Evolutionary conservation across 495 filamentous ascomycete genomes (phyloP), one percentile per base, ranked within the genome.

Genomic region (Schizothecium vesticola): DNA sequence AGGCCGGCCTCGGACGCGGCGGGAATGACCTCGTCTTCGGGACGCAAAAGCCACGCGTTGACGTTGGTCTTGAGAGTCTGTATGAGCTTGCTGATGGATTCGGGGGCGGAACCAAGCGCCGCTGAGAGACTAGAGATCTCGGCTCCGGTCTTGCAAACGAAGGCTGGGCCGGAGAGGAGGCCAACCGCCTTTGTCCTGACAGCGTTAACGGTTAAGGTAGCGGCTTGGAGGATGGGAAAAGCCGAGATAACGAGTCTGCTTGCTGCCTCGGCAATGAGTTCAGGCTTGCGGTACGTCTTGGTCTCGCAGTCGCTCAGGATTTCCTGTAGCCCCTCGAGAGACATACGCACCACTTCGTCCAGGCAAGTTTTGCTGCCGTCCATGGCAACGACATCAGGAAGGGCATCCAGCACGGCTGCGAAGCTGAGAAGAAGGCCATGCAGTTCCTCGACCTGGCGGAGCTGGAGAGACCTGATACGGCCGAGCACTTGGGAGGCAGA

Each of bases 341-440:
- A 69, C 31, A 70, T 26, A 1, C 56, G 58, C 21, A 72, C 66
- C 59, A 78, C 67, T 22, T 65, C 24, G n/a, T 69, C 70, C 10
- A 67, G 25, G 4, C 29, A 24, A 21, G 9, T 8, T 16, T 59
- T 24, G 61, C 61, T 23, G 12, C 28, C 36, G n/a, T 43, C 7
- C 21, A 65, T 31, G 43, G 22, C 64, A 31, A 56, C 64, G 3
- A 69, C 59, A 6, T 12, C 63, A 13, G 80, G 80, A n/a, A 83
- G 65, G 3, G 76, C 68, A 55, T 83, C 75, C 1, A 85, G 66
- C 1, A 84, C 71, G 3, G 81, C 76, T 1, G 87, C 84, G 29
- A 91, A 78, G 56, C 86, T 84, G n/a, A 91, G 73, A 21, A 91
- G 72, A 33, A 90, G 85, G 1, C 90, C 90, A 70, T 92, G 90